Conservation (phyloP, 1,284 basidiomycete genomes). For the Coniophora puteana region DNA sequence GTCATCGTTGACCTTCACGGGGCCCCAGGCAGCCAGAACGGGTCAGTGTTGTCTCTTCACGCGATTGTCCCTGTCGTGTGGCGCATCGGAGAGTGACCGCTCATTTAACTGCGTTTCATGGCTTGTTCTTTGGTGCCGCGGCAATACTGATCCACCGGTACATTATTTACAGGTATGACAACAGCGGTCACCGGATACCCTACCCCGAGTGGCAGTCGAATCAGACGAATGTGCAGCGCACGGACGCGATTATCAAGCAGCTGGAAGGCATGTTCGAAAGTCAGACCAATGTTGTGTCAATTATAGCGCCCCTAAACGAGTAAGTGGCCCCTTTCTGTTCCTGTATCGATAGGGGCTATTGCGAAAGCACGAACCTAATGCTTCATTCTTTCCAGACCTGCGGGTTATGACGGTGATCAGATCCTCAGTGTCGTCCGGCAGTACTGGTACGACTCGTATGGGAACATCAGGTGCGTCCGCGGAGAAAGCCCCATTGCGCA, state of each 20-base stretch:
- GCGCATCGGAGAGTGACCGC: too few species aligned
- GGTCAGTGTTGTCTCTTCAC: slow-evolving; percentile 40
- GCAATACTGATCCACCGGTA: too few species aligned
- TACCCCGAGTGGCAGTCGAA: slow-evolving; percentile 73
- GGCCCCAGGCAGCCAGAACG: slow-evolving; percentile 82
- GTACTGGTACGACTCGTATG: slow-evolving; percentile 74
- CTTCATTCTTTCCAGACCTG: slow-evolving; percentile 53
- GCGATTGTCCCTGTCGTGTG: too few species aligned
- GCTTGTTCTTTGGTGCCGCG: slow-evolving; percentile 1
- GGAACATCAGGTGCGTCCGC: slow-evolving; percentile 79
- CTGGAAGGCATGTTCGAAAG: slow-evolving; percentile 60
- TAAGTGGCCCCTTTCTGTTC: too few species aligned
- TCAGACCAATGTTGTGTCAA: slow-evolving; percentile 55
- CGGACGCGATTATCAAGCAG: slow-evolving; percentile 63
- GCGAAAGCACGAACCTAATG: neutral
- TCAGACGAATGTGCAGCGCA: slow-evolving; percentile 65
- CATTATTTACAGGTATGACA: slow-evolving; percentile 89
- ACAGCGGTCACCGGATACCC: slow-evolving; percentile 71
- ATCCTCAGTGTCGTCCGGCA: slow-evolving; percentile 59
- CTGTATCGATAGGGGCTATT: neutral
- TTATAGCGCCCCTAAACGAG: slow-evolving; percentile 79
- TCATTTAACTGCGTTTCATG: slow-evolving; percentile 5
- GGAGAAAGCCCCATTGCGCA: slow-evolving; percentile 12
- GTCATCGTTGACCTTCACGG: slow-evolving; percentile 84
- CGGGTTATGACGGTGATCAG: slow-evolving; percentile 58